Evolutionary conservation across 805 yeast genomes (phyloP).

Genomic region (Zygoascus tannicola): DNA sequence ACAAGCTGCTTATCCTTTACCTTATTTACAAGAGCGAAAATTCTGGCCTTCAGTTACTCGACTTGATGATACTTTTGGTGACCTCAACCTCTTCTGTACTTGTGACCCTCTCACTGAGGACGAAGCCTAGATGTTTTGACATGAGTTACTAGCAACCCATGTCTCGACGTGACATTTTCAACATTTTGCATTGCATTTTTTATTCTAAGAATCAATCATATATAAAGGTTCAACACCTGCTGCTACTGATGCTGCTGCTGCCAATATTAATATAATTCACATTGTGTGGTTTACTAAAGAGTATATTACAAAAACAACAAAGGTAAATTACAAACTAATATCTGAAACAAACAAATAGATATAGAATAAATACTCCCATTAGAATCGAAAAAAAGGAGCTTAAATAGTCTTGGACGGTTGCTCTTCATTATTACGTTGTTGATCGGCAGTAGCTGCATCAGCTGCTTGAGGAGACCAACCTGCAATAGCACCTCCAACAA

Average conservation of each 20-base stretch:
- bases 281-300: neutral
- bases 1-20: slow-evolving; percentile 86
- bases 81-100: slow-evolving; percentile 82
- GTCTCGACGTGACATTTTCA: too few species aligned
- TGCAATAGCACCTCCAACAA: slow-evolving; percentile 50
- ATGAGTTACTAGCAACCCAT: too few species aligned
- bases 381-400: too few species aligned
- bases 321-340: neutral
- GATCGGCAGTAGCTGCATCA: neutral
- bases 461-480: slow-evolving; percentile 32
- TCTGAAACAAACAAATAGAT: too few species aligned
- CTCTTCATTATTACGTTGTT: neutral
- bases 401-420: too few species aligned
- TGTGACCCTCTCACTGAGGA: slow-evolving; percentile 36
- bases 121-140: neutral
- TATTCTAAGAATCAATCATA: too few species aligned
- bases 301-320: slow-evolving; percentile 1
- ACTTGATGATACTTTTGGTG: slow-evolving; percentile 92
- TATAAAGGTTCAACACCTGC: too few species aligned
- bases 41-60: slow-evolving; percentile 95
- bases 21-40: slow-evolving; percentile 62
- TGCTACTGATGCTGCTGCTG: too few species aligned
- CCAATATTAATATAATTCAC: too few species aligned
- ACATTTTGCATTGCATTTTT: too few species aligned
- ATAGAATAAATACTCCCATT: too few species aligned